These are phyloP conservation scores for Pichia sp. DNA, from an alignment of 1,139 yeast genomes.

Conservation along the genomic window DNA sequence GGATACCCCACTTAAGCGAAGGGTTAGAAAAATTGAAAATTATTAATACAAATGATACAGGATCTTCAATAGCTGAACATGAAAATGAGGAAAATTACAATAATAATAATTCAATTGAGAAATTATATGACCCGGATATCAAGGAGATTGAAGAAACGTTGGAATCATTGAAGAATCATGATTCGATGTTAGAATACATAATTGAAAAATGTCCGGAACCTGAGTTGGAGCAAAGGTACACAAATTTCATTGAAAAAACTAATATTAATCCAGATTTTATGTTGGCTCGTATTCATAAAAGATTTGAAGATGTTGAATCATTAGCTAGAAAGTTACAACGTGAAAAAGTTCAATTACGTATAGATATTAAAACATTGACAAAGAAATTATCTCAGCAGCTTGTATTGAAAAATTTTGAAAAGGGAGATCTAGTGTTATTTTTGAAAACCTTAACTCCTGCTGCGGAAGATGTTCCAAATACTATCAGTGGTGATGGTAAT, in stretches of 20 bases:
- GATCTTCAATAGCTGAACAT: neutral
- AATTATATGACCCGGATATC: neutral
- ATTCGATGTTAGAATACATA: slow-evolving; percentile 3
- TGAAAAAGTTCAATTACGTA: slow-evolving; percentile 54
- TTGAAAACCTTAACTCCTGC: slow-evolving; percentile 48
- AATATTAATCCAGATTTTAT: slow-evolving; percentile 47
- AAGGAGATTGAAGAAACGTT: slow-evolving; percentile 10
- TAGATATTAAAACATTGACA: slow-evolving; percentile 36
- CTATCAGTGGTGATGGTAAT: slow-evolving; percentile 1
- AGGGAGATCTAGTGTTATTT: slow-evolving; percentile 74
- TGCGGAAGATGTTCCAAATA: slow-evolving; percentile 6
- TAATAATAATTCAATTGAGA: neutral
- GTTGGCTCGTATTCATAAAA: slow-evolving; percentile 59
- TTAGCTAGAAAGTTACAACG: slow-evolving; percentile 80
- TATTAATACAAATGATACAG: neutral
- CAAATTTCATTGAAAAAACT: slow-evolving; percentile 27
- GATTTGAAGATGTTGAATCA: slow-evolving; percentile 89
- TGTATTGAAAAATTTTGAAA: slow-evolving; percentile 57
- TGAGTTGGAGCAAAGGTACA: slow-evolving; percentile 11
- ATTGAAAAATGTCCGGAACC: slow-evolving; percentile 5
- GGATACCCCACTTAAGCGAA: slow-evolving; percentile 22
- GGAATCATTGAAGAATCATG: slow-evolving; percentile 17
- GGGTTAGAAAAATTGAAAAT: neutral
- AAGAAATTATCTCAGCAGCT: slow-evolving; percentile 45
- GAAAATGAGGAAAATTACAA: slow-evolving; percentile 9